Evolutionary conservation across 768 basidiomycete species (phyloP).

Genomic region (Tremella mesenterica): DNA sequence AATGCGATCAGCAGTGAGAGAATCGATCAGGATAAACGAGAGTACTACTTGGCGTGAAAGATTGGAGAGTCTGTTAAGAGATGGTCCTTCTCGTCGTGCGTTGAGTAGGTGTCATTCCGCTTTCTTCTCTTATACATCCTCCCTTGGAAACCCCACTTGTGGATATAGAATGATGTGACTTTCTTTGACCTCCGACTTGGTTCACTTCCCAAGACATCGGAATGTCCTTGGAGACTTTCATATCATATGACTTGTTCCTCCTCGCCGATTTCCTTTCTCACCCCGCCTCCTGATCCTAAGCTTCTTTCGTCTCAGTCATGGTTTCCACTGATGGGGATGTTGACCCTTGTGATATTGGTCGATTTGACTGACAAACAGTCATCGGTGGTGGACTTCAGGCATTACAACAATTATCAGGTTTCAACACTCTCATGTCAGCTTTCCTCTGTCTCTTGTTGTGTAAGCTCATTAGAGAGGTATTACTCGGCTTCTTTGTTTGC

Average conservation of each 20-base stretch:
- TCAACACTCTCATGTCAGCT: slow-evolving; percentile 58
- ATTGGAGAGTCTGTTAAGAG: slow-evolving; percentile 51
- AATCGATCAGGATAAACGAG: slow-evolving; percentile 51
- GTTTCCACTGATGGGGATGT: too few species aligned
- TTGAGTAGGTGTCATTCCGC: slow-evolving; percentile 51
- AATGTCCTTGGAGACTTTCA: too few species aligned
- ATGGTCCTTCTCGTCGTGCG: slow-evolving; percentile 60
- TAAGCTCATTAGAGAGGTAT: slow-evolving; percentile 11
- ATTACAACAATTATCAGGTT: slow-evolving; percentile 73
- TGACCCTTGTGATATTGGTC: too few species aligned
- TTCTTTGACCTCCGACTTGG: not conserved
- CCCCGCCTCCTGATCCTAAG: too few species aligned
- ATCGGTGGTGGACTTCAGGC: slow-evolving; percentile 73
- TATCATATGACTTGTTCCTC: too few species aligned
- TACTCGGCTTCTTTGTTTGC: slow-evolving; percentile 72
- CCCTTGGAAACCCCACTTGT: not conserved
- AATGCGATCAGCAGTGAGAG: slow-evolving; percentile 55
- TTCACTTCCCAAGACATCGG: too few species aligned
- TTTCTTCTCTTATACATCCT: not conserved
- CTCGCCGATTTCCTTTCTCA: too few species aligned
- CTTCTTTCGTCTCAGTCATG: too few species aligned
- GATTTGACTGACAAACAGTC: slow-evolving; percentile 46
- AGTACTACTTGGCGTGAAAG: slow-evolving; percentile 58
- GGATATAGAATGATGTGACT: not conserved
- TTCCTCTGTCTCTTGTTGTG: not conserved